Evolutionary conservation across 1,284 basidiomycete genomes (phyloP), one percentile per base, ranked within the genome.

Genomic region (Moesziomyces parantarcticus): DNA sequence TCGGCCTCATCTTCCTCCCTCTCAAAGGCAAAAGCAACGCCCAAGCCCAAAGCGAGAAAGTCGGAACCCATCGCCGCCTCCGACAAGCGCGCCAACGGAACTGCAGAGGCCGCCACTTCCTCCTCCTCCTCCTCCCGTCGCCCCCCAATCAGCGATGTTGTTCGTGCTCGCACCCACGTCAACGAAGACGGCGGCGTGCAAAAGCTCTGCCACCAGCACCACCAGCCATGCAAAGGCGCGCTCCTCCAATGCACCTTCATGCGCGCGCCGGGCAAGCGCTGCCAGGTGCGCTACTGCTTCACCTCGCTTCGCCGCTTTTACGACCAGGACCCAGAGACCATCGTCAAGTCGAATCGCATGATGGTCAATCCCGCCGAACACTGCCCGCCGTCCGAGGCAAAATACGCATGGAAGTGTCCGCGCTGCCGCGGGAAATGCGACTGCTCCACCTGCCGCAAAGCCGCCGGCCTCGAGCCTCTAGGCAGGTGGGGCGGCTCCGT

Each of bases 331-430:
- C 57, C 71, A 7, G 71, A 68, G 9, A 52, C 56, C 36, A 74
- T 65, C 32, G 71, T 69, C 58, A 65, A 58, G 47, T 58, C 56
- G 29, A 63, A 59, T n/a, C 60, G 71, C 23, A 51, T 69, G 58
- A 68, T 74, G 65, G 55, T 74, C 52, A 64, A 74, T 21, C 57
- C 65, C 1, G 43, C 21, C 20, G 60, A 69, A 48, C 71, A 74
- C 46, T 74, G 71, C 42, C 58, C 71, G 2, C 58, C 65, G 1
- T 25, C 54, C 20, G 71, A 74, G 53, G 50, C 71, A 22, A 74
- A 69, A 36, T 74, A 74, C 32, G 71, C 71, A 18, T 74, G 64
- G 64, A 74, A 74, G 51, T 74, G 71, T 48, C 71, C 71, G 18
- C 51, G 58, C 29, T 74, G 71, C 41, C 60, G 66, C 20, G 58